Evolutionary conservation across 352 stramenopile genomes (phyloP), one percentile per base, ranked within the genome.

Genomic region (Globisporangium recalcitrans): DNA sequence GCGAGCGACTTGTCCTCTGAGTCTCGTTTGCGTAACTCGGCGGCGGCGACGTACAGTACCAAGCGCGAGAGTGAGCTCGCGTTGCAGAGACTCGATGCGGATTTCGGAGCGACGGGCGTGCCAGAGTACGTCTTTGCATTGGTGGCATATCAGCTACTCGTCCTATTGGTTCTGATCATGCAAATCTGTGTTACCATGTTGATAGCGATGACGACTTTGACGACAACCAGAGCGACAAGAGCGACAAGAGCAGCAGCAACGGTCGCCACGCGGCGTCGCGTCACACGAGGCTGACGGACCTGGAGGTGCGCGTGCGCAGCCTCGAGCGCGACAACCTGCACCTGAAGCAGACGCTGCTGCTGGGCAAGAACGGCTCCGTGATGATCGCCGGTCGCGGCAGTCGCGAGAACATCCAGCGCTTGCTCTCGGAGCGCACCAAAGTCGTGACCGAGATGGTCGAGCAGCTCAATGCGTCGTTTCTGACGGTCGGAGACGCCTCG

Each of bases 371-470:
- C 24, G 73, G 68, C 19, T 73, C 71, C 10, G 67, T 74, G n/a
- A 72, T 77, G 61, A 68, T 87, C 52, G 68, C 67, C 0, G 74
- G 68, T 0, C 62, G 69, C 29, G 58, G 63, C 13, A 68, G 67
- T 24, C 70, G 73, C 24, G 79, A 79, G 10, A 77, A 69, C 55
- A 71, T 74, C 19, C 74, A 88, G 64, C 68, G 76, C 32, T 67
- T 84, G 52, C 67, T 92, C 51, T 77, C 71, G 3, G 77, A 88
- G 52, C 78, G 82, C 44, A 92, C 78, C n/a, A 84, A 82, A 32
- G 71, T 92, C 19, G 82, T 92, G 56, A 86, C 82, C 19, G 81
- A 90, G 63, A 92, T 92, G 82, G 82, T 92, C 29, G 79, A 89
- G 58, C 78, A 83, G 53, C 71, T 92, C 4, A 92, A 92, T 62